Base-by-base conservation (phyloP, 352 stramenopile species). In the Phytophthora cactorum region DNA sequence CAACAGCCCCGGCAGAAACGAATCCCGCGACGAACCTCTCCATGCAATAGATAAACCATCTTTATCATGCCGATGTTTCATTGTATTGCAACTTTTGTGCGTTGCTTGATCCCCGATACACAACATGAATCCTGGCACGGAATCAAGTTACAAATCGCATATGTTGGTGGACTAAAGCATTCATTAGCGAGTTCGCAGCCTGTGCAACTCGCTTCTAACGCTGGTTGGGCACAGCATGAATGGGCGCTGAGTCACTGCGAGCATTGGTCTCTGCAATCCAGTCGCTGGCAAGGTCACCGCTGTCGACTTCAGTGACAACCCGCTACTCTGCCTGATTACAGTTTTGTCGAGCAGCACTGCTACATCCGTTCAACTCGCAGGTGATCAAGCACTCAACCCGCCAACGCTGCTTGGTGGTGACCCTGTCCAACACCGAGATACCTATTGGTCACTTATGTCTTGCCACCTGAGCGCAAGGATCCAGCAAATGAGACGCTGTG, bases 251-350 rank as follows among this genome's bases (percentile, higher is more conserved):
- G 22, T 50, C 22, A 34, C 41, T 36, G 31, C 32, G 43, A 22
- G 53, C 17, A 64, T 53, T 47, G 34, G 11, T 34, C 39, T 53
- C 53, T 64, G 52, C 43, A n/a, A 70, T 70, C 31, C 55, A 59
- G 47, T 58, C 36, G 29, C 38, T 44, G 36, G 8, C 22, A 66
- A 44, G 56, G 55, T 25, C 55, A 66, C 55, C 39, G 34, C 50
- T 57, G 41, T 41, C 49, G 49, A 58, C 27, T 44, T 36, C 15
- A n/a, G 17, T 50, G 45, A n/a, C 47, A 63, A 27, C 6, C 31
- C 36, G 22, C n/a, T 39, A 22, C 27, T 27, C 53, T 28, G 43
- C 56, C 63, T 75, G 63, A 68, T 72, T 75, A 72, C 68, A 65
- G 3, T 62, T 72, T 72, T 72, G 68, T 75, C 68, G 17, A 72